A percentile compares a stretch with the other conserved stretches of the same genome.
Evolutionary conservation across 2,329 filamentous ascomycete species (phyloP).

Genomic region (Penicillium italicum): DNA sequence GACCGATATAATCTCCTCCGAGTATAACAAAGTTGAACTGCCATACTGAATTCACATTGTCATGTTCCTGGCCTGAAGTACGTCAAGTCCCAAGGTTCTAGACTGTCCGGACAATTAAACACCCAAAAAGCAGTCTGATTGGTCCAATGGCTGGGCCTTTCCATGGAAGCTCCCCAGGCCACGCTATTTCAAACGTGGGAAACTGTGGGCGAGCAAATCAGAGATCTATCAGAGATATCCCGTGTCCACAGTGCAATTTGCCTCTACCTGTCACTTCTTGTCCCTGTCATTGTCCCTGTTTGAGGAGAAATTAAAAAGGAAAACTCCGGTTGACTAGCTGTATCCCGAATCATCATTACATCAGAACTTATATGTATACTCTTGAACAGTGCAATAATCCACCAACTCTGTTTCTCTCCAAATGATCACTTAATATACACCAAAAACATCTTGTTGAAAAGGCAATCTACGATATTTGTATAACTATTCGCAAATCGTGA

Average conservation of each 20-base stretch:
- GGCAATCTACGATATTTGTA: neutral
- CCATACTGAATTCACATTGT: neutral
- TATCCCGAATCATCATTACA: slow-evolving; percentile 21
- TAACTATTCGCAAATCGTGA: neutral
- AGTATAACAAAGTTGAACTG: neutral
- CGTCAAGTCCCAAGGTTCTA: neutral
- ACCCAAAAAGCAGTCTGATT: neutral
- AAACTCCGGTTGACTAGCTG: slow-evolving; percentile 1
- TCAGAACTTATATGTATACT: slow-evolving; percentile 10
- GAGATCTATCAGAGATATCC: neutral
- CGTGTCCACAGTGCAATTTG: slow-evolving; percentile 12
- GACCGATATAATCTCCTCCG: neutral
- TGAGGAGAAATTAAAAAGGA: neutral
- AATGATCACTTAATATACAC: neutral
- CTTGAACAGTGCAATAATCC: slow-evolving; percentile 11
- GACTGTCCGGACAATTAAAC: neutral
- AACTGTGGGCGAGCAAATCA: slow-evolving; percentile 13
- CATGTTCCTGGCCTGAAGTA: neutral
- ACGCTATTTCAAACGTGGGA: slow-evolving; percentile 9
- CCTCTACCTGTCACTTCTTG: slow-evolving; percentile 14
- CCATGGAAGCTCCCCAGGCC: slow-evolving; percentile 14
- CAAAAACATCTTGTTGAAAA: neutral
- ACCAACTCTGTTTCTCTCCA: neutral
- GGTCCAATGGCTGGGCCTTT: slow-evolving; percentile 4
- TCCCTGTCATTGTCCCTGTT: slow-evolving; percentile 12